phyloP scores from a whole-genome alignment of 2,329 filamentous ascomycete genomes.

The Apiospora rasikravindrae region DNA sequence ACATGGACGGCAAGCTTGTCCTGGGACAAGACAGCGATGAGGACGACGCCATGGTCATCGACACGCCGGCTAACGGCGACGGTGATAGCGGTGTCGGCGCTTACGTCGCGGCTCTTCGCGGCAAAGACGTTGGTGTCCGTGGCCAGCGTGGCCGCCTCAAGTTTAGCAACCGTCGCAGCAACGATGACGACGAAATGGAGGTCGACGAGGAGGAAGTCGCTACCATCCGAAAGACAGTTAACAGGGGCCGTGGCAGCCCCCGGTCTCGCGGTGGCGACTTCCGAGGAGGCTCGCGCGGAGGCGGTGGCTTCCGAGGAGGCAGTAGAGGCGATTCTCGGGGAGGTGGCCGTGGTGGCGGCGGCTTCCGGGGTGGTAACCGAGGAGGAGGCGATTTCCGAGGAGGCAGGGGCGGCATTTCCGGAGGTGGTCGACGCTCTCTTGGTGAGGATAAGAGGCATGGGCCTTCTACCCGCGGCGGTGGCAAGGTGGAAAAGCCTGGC shows the following conservation, averaged over 20 bases:
- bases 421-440: conserved; percentile 53
- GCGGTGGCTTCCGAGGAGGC: conserved; percentile 29
- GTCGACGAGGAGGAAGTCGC: conserved; percentile 55
- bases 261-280: conserved; percentile 27
- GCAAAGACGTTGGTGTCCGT: conserved; percentile 68
- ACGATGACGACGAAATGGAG: conserved; percentile 48
- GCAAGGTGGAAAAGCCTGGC: conserved; percentile 47
- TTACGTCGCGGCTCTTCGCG: conserved; percentile 72
- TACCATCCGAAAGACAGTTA: conserved; percentile 57
- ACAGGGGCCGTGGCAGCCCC: conserved; percentile 28
- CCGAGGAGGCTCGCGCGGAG: conserved; percentile 29
- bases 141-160: conserved; percentile 72
- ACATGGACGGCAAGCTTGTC: conserved; percentile 82
- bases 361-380: conserved; percentile 37
- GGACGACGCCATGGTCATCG: conserved; percentile 67
- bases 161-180: conserved; percentile 67
- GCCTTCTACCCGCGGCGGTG: conserved; percentile 39
- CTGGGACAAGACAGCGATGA: conserved; percentile 65
- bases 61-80: conserved; percentile 49
- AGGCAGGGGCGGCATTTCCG: conserved; percentile 53
- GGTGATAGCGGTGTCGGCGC: conserved; percentile 65
- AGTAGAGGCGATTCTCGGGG: conserved; percentile 34
- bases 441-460: conserved; percentile 56
- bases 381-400: conserved; percentile 35
- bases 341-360: conserved; percentile 31